Conservation (phyloP, 1,139 yeast species). For the Meyerozyma sp. region DNA sequence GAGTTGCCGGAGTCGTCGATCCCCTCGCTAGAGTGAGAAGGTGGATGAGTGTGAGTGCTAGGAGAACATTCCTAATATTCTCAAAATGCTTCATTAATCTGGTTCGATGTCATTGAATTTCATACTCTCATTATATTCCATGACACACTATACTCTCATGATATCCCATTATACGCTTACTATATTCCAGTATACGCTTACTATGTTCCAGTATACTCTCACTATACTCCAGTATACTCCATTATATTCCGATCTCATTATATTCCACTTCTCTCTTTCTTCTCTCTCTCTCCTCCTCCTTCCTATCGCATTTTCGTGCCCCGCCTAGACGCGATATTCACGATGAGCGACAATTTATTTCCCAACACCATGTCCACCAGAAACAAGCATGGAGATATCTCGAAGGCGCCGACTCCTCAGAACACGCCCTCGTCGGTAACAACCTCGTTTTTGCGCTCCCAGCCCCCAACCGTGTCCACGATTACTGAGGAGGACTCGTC, state of each 20-base stretch:
- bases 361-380: slow-evolving; percentile 16
- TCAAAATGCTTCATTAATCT: no score
- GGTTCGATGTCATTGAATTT: no score
- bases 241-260: no score
- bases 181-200: no score
- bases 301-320: neutral
- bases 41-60: no score
- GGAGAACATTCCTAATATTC: no score
- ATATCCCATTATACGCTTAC: no score
- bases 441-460: slow-evolving; percentile 65
- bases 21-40: neutral
- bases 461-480: slow-evolving; percentile 72
- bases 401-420: slow-evolving; percentile 97
- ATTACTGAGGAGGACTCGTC: slow-evolving; percentile 58
- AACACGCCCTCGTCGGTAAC: slow-evolving; percentile 93
- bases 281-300: neutral
- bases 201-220: no score
- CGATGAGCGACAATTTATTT: slow-evolving; percentile 1
- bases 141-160: no score
- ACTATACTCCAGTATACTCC: no score
- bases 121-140: no score
- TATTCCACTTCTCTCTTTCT: neutral
- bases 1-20: neutral
- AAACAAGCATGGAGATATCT: slow-evolving; percentile 66
- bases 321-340: slow-evolving; percentile 1